phyloP scores from a whole-genome alignment of 495 filamentous ascomycete species.

The Hypoxylon crocopeplum region DNA sequence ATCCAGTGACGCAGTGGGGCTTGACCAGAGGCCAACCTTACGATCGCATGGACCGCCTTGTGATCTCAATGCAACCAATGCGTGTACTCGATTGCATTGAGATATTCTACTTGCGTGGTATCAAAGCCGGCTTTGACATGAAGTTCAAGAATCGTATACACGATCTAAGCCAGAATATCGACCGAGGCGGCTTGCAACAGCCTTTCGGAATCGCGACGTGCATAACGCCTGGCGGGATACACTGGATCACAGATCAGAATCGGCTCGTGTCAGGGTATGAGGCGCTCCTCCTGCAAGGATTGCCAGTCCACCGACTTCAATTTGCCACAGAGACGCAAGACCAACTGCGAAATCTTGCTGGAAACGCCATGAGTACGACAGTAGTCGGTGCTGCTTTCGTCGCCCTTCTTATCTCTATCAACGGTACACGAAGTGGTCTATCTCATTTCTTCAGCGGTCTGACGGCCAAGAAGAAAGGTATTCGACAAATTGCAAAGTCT shows the following conservation, averaged over 20 bases:
- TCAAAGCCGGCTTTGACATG: conserved; percentile 55
- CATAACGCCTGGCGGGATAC: conserved; percentile 72
- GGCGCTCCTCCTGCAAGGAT: conserved; percentile 71
- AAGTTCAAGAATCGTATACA: conserved; percentile 66
- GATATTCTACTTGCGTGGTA: conserved; percentile 60
- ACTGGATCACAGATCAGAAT: conserved; percentile 67
- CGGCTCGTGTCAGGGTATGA: conserved; percentile 72
- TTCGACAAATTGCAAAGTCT: conserved; percentile 12
- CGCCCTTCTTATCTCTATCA: conserved; percentile 21
- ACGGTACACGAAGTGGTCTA: neutral
- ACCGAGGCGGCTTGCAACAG: conserved; percentile 50
- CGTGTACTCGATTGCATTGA: conserved; percentile 75
- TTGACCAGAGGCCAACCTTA: conserved; percentile 60
- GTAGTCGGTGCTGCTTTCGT: conserved; percentile 71
- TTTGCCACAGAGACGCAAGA: conserved; percentile 68
- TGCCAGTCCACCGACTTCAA: conserved; percentile 68
- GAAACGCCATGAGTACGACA: conserved; percentile 85
- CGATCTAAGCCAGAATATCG: conserved; percentile 81
- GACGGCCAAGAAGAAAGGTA: conserved; percentile 24
- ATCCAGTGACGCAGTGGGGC: conserved; percentile 64
- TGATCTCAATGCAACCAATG: conserved; percentile 45
- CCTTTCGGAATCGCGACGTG: conserved; percentile 69
- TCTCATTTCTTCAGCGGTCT: neutral
- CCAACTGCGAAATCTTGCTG: conserved; percentile 75
- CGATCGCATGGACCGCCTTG: conserved; percentile 58